Evolutionary conservation across 345 rosid genomes (phyloP).

Genomic region (Barbarea vulgaris): DNA sequence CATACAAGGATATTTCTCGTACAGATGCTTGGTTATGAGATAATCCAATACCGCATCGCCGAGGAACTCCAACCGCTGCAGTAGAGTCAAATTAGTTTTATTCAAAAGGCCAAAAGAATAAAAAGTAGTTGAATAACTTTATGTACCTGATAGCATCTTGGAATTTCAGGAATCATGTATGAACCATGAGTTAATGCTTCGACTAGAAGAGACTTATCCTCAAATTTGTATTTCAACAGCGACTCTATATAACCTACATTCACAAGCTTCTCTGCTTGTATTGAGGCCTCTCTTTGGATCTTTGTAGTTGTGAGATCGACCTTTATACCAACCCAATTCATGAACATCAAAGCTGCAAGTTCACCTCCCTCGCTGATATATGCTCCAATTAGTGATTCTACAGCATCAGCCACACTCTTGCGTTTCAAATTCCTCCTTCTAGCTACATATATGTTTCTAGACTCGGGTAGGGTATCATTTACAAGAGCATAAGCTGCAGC

Average conservation of each 20-base stretch:
- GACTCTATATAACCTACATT: constrained; percentile 54
- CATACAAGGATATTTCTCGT: constrained; percentile 57
- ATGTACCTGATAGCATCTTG: constrained; percentile 87
- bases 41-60: constrained; percentile 90
- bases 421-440: constrained; percentile 53
- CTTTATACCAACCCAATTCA: constrained; percentile 73
- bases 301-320: constrained; percentile 50
- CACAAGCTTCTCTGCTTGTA: constrained; percentile 49
- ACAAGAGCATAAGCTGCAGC: constrained; percentile 41
- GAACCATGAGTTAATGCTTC: constrained; percentile 98
- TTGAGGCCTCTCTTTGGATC: constrained; percentile 37
- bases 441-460: constrained; percentile 48
- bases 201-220: constrained; percentile 64
- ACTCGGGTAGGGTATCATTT: constrained; percentile 43
- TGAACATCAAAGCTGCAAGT: constrained; percentile 53
- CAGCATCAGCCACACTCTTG: constrained; percentile 81
- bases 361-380: constrained; percentile 79
- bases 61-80: constrained; percentile 91
- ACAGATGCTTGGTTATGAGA: constrained; percentile 64
- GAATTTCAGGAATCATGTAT: constrained; percentile 84
- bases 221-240: constrained; percentile 59
- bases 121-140: not conserved
- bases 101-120: not conserved
- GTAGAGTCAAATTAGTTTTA: constrained; percentile 9
- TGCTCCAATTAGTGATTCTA: constrained; percentile 88